phyloP scores from a whole-genome alignment of 371 early-diverging fungal genomes.

The Actinomucor elegans region DNA sequence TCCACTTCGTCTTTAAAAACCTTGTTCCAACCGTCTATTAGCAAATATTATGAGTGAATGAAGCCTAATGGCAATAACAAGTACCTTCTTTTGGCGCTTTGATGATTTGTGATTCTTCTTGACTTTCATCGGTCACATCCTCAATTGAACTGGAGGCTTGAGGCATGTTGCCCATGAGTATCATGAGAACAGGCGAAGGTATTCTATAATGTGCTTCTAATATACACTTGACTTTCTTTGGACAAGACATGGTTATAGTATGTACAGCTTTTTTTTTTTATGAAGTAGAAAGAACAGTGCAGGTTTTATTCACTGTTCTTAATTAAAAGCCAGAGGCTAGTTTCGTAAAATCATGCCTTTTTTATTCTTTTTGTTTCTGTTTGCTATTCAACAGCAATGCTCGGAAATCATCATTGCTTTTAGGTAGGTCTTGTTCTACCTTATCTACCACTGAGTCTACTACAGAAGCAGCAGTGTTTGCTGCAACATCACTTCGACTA shows the following conservation, averaged over 20 bases:
- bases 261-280: too few species aligned
- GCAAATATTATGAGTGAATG: not conserved
- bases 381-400: constrained; percentile 37
- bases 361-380: too few species aligned
- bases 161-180: constrained; percentile 46
- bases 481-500: not conserved
- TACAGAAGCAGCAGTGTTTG: not conserved
- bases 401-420: constrained; percentile 42
- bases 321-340: not conserved
- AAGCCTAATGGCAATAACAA: not conserved
- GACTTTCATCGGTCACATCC: constrained; percentile 34
- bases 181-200: constrained; percentile 43
- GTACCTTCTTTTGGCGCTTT: constrained; percentile 20
- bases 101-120: constrained; percentile 21
- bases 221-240: constrained; percentile 31
- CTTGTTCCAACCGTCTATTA: constrained; percentile 43
- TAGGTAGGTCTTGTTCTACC: not conserved
- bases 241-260: too few species aligned
- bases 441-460: not conserved
- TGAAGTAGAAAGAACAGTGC: too few species aligned
- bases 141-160: constrained; percentile 41
- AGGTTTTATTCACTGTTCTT: too few species aligned
- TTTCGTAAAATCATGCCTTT: too few species aligned
- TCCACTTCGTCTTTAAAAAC: constrained; percentile 48
- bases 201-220: constrained; percentile 42